A percentile compares a stretch with the other conserved stretches of the same genome.
Evolutionary conservation across 805 yeast species (phyloP).

Genomic region (Saccharomycopsis capsularis): DNA sequence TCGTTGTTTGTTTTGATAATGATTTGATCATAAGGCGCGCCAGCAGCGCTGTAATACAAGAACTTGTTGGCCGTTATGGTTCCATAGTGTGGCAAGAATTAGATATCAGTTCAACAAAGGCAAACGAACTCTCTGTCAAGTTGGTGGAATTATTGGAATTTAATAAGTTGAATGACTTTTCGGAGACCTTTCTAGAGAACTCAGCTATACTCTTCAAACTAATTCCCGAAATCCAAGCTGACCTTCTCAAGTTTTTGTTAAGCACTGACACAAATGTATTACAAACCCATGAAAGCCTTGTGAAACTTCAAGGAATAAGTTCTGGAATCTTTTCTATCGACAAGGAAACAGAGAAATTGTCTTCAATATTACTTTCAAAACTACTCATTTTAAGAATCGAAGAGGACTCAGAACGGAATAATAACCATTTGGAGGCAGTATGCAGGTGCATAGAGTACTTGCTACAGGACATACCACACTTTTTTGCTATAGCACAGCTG

Average conservation of each 20-base stretch:
- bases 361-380: slow-evolving; percentile 31
- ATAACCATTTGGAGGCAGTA: not conserved
- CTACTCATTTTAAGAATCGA: not conserved
- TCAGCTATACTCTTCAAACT: slow-evolving; percentile 25
- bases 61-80: slow-evolving; percentile 72
- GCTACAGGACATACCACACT: not conserved
- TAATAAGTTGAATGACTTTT: slow-evolving; percentile 37
- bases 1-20: slow-evolving; percentile 57
- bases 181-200: slow-evolving; percentile 34
- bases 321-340: slow-evolving; percentile 34
- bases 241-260: slow-evolving; percentile 14
- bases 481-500: not conserved
- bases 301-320: not conserved
- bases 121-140: slow-evolving; percentile 36
- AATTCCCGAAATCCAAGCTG: slow-evolving; percentile 5
- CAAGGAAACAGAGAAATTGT: slow-evolving; percentile 36
- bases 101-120: slow-evolving; percentile 21
- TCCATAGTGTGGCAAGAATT: slow-evolving; percentile 29
- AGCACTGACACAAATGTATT: not conserved
- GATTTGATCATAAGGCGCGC: slow-evolving; percentile 75
- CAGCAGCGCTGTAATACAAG: slow-evolving; percentile 82
- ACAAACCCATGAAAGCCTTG: not conserved
- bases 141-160: slow-evolving; percentile 57
- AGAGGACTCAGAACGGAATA: not conserved
- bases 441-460: not conserved